Percentiles rank a stretch among this genome's conserved stretches.
Evolutionary conservation across 106 monocot species (phyloP).

Genomic region (Dendrobium catenatum): DNA sequence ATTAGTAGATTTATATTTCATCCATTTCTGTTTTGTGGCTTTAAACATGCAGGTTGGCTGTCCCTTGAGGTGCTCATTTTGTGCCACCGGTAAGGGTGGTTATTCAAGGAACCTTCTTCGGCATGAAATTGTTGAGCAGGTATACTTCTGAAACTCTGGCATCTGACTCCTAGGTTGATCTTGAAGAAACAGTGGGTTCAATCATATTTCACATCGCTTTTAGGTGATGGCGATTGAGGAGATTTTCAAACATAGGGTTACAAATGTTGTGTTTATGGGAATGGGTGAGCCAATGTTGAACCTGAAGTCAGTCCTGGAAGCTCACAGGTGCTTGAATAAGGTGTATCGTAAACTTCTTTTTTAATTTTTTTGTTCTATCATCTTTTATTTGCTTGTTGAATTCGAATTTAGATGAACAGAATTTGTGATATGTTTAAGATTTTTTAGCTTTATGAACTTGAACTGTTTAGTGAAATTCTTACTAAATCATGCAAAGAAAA

Average conservation of each 20-base stretch:
- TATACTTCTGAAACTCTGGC: constrained; percentile 8
- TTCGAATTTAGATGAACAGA: not conserved
- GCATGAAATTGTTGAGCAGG: constrained; percentile 98
- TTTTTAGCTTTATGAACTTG: too few species aligned
- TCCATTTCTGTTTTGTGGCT: not conserved
- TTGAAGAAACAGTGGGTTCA: not conserved
- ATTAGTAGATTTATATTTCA: not conserved
- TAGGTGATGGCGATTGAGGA: constrained; percentile 94
- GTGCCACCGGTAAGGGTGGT: constrained; percentile 96
- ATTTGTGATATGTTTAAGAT: not conserved
- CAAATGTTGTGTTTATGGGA: constrained; percentile 98
- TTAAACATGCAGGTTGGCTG: constrained; percentile 66
- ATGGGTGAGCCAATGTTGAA: constrained; percentile 99
- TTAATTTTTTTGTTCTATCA: not conserved
- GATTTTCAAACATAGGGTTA: constrained; percentile 80
- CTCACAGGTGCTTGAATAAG: constrained; percentile 95
- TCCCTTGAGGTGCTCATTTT: constrained; percentile 84
- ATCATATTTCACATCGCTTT: constrained; percentile 4
- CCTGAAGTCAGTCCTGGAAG: constrained; percentile 74
- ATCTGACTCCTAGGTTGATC: not conserved
- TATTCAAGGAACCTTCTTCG: constrained; percentile 76
- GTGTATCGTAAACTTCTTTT: constrained; percentile 20
- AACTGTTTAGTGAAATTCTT: too few species aligned
- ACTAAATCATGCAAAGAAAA: too few species aligned
- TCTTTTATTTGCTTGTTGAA: not conserved